Conservation (phyloP, 768 basidiomycete genomes). For the Russula abietina region DNA sequence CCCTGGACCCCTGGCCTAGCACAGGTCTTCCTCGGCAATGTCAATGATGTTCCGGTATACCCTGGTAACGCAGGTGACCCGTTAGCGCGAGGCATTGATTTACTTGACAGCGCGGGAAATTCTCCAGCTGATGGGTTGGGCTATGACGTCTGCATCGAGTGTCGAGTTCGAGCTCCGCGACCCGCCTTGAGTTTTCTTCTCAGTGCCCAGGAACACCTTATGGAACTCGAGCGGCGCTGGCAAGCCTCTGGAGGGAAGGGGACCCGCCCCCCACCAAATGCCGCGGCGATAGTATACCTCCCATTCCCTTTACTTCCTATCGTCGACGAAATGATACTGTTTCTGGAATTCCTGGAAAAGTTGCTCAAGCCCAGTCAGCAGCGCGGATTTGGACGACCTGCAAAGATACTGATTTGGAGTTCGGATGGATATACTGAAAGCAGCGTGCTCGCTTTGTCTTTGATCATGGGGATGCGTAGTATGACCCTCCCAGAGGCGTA, state of each 20-base stretch:
- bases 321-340: constrained; percentile 50
- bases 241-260: constrained; percentile 35
- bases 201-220: constrained; percentile 71
- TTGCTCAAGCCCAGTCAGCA: constrained; percentile 46
- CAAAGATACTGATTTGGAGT: constrained; percentile 75
- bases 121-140: constrained; percentile 52
- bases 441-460: constrained; percentile 76
- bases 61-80: constrained; percentile 18
- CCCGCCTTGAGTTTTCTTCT: constrained; percentile 60
- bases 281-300: constrained; percentile 64
- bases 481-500: constrained; percentile 83
- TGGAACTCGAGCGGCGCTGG: constrained; percentile 59
- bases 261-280: constrained; percentile 62
- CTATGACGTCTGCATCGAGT: constrained; percentile 85
- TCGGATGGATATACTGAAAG: constrained; percentile 93
- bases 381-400: constrained; percentile 37
- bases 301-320: constrained; percentile 66
- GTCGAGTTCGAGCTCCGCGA: constrained; percentile 74
- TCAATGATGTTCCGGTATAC: constrained; percentile 60
- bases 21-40: constrained; percentile 77
- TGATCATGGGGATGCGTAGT: constrained; percentile 72
- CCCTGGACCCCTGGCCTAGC: constrained; percentile 41
- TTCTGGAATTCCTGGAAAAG: constrained; percentile 63
- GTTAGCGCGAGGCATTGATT: constrained; percentile 25
- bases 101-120: constrained; percentile 36